Evolutionary conservation across 345 rosid genomes (phyloP).

Genomic region (Erucastrum elatum): DNA sequence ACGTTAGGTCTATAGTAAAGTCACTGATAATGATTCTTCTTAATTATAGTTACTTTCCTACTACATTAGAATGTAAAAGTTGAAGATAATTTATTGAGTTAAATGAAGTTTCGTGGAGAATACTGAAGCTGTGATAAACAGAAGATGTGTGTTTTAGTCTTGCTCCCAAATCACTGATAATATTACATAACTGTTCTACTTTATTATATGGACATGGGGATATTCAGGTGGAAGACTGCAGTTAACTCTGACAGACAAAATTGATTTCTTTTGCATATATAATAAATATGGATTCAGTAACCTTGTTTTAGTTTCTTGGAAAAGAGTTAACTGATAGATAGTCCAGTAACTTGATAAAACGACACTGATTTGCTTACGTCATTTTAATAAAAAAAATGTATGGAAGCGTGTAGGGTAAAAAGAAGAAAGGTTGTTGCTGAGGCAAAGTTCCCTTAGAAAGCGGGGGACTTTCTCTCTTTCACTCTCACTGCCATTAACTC

Average conservation of each 20-base stretch:
- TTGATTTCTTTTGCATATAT: background rate
- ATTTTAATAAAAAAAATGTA: background rate
- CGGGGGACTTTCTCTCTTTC: slow-evolving; percentile 35
- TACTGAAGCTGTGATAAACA: background rate
- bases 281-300: background rate
- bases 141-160: background rate
- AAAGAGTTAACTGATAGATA: background rate
- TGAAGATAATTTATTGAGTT: background rate
- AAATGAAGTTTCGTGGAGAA: background rate
- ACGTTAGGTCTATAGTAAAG: too few relatives aligned
- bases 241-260: slow-evolving; percentile 28
- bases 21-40: background rate
- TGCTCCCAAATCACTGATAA: background rate
- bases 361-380: slow-evolving; percentile 17
- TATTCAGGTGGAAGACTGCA: slow-evolving; percentile 32
- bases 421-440: slow-evolving; percentile 27
- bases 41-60: background rate
- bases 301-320: background rate
- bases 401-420: slow-evolving; percentile 25
- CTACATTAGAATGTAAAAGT: background rate
- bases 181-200: background rate
- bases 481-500: slow-evolving; percentile 26
- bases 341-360: background rate
- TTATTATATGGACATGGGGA: background rate
- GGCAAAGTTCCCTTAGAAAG: slow-evolving; percentile 29